A percentile compares a stretch with the other conserved stretches of the same genome.
Evolutionary conservation across 2,329 filamentous ascomycete genomes (phyloP).

Genomic region (Juglanconis oblonga): DNA sequence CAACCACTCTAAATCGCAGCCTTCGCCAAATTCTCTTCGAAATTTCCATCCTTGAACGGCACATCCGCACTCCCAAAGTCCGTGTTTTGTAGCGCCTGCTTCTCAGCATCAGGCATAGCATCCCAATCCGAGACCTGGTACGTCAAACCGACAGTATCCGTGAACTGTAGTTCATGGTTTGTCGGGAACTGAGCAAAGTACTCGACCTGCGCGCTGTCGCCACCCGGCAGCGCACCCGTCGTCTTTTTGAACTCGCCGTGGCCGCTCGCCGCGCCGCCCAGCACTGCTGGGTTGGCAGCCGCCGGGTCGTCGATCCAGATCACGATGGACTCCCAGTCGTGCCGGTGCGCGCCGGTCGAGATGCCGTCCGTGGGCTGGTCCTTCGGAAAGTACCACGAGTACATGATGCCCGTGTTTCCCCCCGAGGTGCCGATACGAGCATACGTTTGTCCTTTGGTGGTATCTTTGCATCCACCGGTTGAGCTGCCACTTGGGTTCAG

Average conservation of each 20-base stretch:
- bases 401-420: slow-evolving; percentile 34
- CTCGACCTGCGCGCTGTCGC: slow-evolving; percentile 26
- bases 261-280: slow-evolving; percentile 32
- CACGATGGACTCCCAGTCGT: slow-evolving; percentile 36
- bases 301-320: slow-evolving; percentile 28
- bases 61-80: slow-evolving; percentile 39
- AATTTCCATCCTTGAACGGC: slow-evolving; percentile 31
- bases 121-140: slow-evolving; percentile 41
- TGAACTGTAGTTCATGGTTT: slow-evolving; percentile 37
- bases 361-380: slow-evolving; percentile 32
- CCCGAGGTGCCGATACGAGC: slow-evolving; percentile 26
- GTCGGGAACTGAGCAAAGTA: slow-evolving; percentile 30
- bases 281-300: slow-evolving; percentile 24
- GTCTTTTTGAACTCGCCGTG: slow-evolving; percentile 32
- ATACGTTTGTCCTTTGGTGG: slow-evolving; percentile 33
- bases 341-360: slow-evolving; percentile 31
- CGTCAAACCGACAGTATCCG: slow-evolving; percentile 29
- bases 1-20: slow-evolving; percentile 1
- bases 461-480: slow-evolving; percentile 28
- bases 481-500: slow-evolving; percentile 28
- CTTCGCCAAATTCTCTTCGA: slow-evolving; percentile 1
- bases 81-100: slow-evolving; percentile 30
- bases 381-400: slow-evolving; percentile 43
- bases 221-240: slow-evolving; percentile 18
- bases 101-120: slow-evolving; percentile 29